Evolutionary conservation across 176 grass and related monocot species (phyloP).

Genomic region (Raddia guianensis): DNA sequence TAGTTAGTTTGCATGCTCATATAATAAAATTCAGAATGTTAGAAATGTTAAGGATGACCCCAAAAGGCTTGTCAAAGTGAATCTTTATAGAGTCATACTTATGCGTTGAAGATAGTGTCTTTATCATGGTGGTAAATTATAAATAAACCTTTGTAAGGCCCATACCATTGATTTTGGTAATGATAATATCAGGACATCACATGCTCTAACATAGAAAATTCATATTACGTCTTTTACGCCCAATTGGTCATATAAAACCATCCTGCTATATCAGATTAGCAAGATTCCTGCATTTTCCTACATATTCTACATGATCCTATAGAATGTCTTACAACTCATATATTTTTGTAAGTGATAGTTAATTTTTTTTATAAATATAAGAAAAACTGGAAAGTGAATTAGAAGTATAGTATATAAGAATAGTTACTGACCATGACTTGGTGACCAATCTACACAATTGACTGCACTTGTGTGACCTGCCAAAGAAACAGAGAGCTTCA

Average conservation of each 20-base stretch:
- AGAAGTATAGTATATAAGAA: conserved; percentile 31
- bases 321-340: neutral
- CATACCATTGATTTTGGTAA: neutral
- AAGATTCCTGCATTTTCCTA: conserved; percentile 1
- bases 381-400: neutral
- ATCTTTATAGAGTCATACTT: neutral
- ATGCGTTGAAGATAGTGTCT: neutral
- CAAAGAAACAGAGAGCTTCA: conserved; percentile 59
- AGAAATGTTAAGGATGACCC: neutral
- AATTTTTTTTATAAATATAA: neutral
- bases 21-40: neutral
- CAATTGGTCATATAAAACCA: neutral
- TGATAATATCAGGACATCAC: neutral
- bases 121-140: neutral
- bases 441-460: conserved; percentile 80
- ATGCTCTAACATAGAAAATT: neutral
- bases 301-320: neutral
- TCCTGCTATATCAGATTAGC: neutral
- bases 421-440: conserved; percentile 61
- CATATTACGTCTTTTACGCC: neutral
- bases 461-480: conserved; percentile 63
- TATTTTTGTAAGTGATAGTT: neutral
- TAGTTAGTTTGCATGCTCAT: conserved; percentile 1
- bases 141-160: neutral
- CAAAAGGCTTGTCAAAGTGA: neutral